Evolutionary conservation across 176 grass and related monocot genomes (phyloP), one percentile per base, ranked within the genome.

Genomic region (Typha latifolia): DNA sequence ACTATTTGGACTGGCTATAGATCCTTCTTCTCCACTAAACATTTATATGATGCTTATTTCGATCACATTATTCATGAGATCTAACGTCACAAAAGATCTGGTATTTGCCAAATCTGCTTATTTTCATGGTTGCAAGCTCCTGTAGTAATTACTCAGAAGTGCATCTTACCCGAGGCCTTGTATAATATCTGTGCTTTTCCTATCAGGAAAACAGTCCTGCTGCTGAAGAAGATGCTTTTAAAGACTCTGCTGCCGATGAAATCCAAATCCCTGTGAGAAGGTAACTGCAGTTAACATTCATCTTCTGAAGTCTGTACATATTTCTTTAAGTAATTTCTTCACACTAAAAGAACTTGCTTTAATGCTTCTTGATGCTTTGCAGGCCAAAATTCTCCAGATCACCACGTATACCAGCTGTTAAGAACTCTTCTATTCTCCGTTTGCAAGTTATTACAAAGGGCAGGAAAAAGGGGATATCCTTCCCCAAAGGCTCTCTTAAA

Each of bases 321-420:
- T 59, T 59, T 59, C 53, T 22, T 19, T 59, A 59, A 59, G 18
- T 21, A 22, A 22, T n/a, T 59, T 16, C 5, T 22, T 18, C 8
- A 1, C 15, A 21, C n/a, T 59, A 16, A 59, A 59, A 19, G 6
- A 59, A 59, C 53, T 65, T 47, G 63, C 9, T 37, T 18, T 12
- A 32, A 47, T 65, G 10, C 14, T 65, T 11, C 5, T 65, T 65
- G 10, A 12, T 37, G 2, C 32, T n/a, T 65, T 65, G 32, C 63
- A 65, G 63, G 31, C 63, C 14, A 65, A 65, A 65, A 43, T 65
- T 65, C n/a, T 65, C 63, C n/a, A 65, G 63, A 65, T 65, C 63
- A 12, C 63, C 63, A 5, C 6, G 16, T 7, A 10, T 47, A 37
- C 32, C 63, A 19, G 63, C 32, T 12, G 31, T 10, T 18, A 65